A percentile compares a stretch with the other conserved stretches of the same genome.
phyloP scores from a whole-genome alignment of 768 basidiomycete species.

The Lentinula lateritia region DNA sequence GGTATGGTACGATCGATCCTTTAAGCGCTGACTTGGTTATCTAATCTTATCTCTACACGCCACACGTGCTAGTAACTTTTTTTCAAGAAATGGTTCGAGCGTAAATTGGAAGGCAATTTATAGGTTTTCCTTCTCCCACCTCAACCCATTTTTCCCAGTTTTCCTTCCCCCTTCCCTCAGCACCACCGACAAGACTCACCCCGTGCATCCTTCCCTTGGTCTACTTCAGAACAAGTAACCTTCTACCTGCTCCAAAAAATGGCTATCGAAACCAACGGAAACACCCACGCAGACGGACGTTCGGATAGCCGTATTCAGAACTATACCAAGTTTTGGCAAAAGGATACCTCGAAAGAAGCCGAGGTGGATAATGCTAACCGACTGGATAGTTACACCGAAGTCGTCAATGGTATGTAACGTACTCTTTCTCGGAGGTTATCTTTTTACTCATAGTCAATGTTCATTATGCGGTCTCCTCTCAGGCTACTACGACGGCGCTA shows the following conservation, averaged over 20 bases:
- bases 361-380: constrained; percentile 65
- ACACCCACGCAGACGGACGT: constrained; percentile 46
- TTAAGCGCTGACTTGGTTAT: not conserved
- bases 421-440: too few species aligned
- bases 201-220: not conserved
- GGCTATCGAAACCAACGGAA: not conserved
- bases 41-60: not conserved
- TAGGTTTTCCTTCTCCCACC: too few species aligned
- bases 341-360: constrained; percentile 67
- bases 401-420: constrained; percentile 74
- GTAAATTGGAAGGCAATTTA: not conserved
- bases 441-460: too few species aligned
- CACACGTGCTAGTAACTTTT: not conserved
- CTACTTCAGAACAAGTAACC: not conserved
- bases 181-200: not conserved
- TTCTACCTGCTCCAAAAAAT: not conserved
- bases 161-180: not conserved
- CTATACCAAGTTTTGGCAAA: constrained; percentile 92
- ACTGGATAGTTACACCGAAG: constrained; percentile 80
- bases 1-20: not conserved
- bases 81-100: not conserved
- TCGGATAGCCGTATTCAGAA: constrained; percentile 65
- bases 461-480: not conserved
- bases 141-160: not conserved
- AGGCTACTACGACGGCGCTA: constrained; percentile 96